phyloP scores from a whole-genome alignment of 2,329 filamentous ascomycete species.

The Simplicillium sp. region DNA sequence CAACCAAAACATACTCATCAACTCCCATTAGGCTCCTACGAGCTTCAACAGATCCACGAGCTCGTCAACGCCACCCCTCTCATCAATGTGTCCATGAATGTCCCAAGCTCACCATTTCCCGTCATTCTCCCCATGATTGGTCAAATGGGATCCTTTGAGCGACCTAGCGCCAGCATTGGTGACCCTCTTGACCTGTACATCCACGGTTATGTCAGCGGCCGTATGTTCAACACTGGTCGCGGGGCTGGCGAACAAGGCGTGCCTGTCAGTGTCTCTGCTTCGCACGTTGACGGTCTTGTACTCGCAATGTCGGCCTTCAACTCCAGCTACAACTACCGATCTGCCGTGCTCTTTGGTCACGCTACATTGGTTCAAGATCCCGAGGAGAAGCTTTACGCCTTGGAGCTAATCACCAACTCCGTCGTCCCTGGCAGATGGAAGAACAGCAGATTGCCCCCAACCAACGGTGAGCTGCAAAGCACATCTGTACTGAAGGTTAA shows the following conservation, averaged over 20 bases:
- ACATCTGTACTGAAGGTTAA: slow-evolving; percentile 64
- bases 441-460: slow-evolving; percentile 60
- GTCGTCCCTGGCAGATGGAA: slow-evolving; percentile 63
- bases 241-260: slow-evolving; percentile 35
- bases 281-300: slow-evolving; percentile 70
- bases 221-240: slow-evolving; percentile 59
- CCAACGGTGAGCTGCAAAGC: slow-evolving; percentile 61
- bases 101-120: slow-evolving; percentile 58
- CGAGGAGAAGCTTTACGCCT: slow-evolving; percentile 67
- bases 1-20: neutral
- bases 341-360: slow-evolving; percentile 67
- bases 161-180: slow-evolving; percentile 47
- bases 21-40: slow-evolving; percentile 51
- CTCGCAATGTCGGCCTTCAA: slow-evolving; percentile 70
- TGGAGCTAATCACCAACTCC: slow-evolving; percentile 68
- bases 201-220: slow-evolving; percentile 74
- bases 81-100: slow-evolving; percentile 70
- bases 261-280: slow-evolving; percentile 63
- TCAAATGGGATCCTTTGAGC: slow-evolving; percentile 63
- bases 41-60: slow-evolving; percentile 60
- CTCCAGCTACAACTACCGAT: slow-evolving; percentile 83
- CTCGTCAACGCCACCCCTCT: slow-evolving; percentile 69
- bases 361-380: slow-evolving; percentile 56
- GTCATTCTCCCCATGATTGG: slow-evolving; percentile 79
- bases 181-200: slow-evolving; percentile 70